These are phyloP conservation scores for Talaromyces sp. DNA, from an alignment of 2,329 filamentous ascomycete species.

Conservation along the genomic window DNA sequence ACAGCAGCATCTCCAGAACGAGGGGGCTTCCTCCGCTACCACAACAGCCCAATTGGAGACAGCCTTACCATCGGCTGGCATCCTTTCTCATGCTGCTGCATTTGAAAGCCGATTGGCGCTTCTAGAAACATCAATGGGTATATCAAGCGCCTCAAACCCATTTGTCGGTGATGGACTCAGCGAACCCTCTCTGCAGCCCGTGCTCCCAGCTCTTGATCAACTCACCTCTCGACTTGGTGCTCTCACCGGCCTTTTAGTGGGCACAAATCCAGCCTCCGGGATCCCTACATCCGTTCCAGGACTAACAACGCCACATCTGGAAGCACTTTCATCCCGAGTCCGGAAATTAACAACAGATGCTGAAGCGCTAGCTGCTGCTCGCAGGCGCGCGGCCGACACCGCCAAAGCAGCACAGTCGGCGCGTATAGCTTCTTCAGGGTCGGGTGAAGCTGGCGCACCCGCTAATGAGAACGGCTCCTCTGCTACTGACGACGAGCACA, in stretches of 20 bases:
- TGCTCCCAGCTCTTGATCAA: conserved; percentile 78
- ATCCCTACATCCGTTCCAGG: conserved; percentile 24
- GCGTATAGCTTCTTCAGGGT: conserved; percentile 36
- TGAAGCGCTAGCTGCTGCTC: conserved; percentile 46
- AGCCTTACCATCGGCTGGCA: conserved; percentile 43
- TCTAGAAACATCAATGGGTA: conserved; percentile 79
- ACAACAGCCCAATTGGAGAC: conserved; percentile 2
- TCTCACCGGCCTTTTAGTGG: conserved; percentile 57
- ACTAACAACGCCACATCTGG: conserved; percentile 46
- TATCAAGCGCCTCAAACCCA: conserved; percentile 69
- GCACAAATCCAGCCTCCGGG: conserved; percentile 35
- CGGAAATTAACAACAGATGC: conserved; percentile 49
- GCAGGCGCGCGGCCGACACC: conserved; percentile 46
- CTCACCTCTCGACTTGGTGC: conserved; percentile 80
- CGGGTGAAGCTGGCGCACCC: conserved; percentile 30
- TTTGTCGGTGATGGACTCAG: conserved; percentile 49
- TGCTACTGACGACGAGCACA: conserved; percentile 67
- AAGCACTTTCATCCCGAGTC: conserved; percentile 47
- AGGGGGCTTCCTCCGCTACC: conserved; percentile 12
- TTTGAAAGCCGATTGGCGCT: conserved; percentile 81
- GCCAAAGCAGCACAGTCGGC: conserved; percentile 46
- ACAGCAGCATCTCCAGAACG: conserved; percentile 5
- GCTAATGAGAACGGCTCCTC: conserved; percentile 30
- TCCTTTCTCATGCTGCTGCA: conserved; percentile 78
- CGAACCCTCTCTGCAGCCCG: conserved; percentile 60